Base-by-base conservation (phyloP, 345 rosid genomes). In the Luvunga scandens region DNA sequence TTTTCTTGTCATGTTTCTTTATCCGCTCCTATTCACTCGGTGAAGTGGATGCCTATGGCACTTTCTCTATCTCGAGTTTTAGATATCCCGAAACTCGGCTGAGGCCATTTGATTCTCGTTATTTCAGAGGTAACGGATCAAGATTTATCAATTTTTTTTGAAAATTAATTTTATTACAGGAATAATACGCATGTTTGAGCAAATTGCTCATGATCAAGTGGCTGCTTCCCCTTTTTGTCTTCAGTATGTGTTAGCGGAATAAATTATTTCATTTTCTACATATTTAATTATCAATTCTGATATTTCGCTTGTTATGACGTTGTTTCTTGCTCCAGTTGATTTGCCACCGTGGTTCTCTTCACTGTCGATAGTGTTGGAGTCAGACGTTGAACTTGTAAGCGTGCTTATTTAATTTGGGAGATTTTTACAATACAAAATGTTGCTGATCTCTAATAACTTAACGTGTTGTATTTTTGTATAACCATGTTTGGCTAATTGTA, bases 301-400 rank as follows among this genome's bases (percentile, higher is more conserved):
- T 45, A 21, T 42, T 48, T 82, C 64, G 30, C 53, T 73, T 74
- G 59, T 45, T 82, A 81, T 61, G 62, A 36, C 72, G 56, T 45
- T 76, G 75, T 85, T 64, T 39, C 25, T 77, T 84, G 69, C 82
- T 84, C 31, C 92, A 96, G 99, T 95, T 79, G 98, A 94, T 82
- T 88, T 96, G 84, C 98, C 98, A 28, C 94, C 86, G 72, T 94
- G 94, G 96, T 96, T 96, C 90, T 90, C 98, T 10, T 90, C 97
- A 14, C 38, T 96, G 82, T 91, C 91, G 71, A 76, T 96, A 45
- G 85, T 84, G 59, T 77, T 94, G 89, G 88, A 88, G 75, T 90
- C 97, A 27, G 91, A 92, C 86, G 98, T 92, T 22, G 90, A 90
- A 75, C 84, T 94, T 76, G 98, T 96, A 87, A 92, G 99, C 90